Evolutionary conservation across 31 red algal genomes (phyloP), one percentile per base, ranked within the genome.

Genomic region (Asparagopsis taxiformis): DNA sequence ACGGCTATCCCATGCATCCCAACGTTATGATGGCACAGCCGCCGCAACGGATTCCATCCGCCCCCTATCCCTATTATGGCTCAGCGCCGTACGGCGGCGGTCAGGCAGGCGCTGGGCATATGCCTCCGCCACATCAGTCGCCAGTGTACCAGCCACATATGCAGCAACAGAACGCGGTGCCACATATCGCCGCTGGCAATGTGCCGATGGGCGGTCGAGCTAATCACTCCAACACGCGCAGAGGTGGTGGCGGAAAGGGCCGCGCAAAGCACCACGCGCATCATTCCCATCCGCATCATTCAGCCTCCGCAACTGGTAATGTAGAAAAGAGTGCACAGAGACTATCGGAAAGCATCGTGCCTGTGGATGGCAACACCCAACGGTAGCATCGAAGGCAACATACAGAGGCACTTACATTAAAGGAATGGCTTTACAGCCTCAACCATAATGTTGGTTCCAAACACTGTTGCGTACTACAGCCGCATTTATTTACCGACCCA

Each of bases 11-110:
- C n/a, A n/a, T n/a, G n/a, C n/a, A n/a, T n/a, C n/a, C n/a, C n/a
- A n/a, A n/a, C n/a, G 57, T 84, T 16, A 68, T 84, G 2, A 73
- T 84, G 66, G 79, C 55, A 9, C 79, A 72, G 56, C 58, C 53
- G 21, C 56, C 79, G 46, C 79, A 84, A 41, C 48, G 79, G 38
- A 43, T 84, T 5, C 79, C 79, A 20, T 55, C 79, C 19, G 67
- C 52, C 2, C 56, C 67, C 22, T 84, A 84, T 33, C 23, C 17
- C 6, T 73, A 57, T 34, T 84, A 84, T 37, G 65, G 51, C 36
- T 55, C 77, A 7, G 59, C 58, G 36, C 79, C 66, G 3, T 84
- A 73, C 39, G 20, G 55, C 21, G 79, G 55, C 49, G 68, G 43
- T 35, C 79, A 84, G 30, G 68, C 53, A n/a, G 24, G 53, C 22